Percentiles rank a stretch among this genome's conserved stretches.
These are phyloP conservation scores for Closterium sp. DNA, from an alignment of 139 green algal species.

Conservation along the genomic window DNA sequence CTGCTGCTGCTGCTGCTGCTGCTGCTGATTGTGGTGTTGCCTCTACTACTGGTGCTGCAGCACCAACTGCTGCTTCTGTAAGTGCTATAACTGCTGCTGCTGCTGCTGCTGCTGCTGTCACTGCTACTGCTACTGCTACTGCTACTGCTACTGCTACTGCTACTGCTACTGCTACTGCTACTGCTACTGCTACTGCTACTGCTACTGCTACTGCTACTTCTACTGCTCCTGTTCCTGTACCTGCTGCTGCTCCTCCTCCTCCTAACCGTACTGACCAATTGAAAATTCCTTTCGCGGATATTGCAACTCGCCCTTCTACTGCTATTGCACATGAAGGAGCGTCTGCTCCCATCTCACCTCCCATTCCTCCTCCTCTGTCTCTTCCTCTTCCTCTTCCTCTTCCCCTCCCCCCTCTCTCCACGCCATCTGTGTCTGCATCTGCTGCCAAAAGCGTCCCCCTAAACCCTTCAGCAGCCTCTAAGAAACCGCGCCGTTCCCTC, in stretches of 20 bases:
- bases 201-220: too few species aligned
- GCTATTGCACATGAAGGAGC: too few species aligned
- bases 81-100: too few species aligned
- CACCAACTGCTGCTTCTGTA: too few species aligned
- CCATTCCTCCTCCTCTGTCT: not conserved
- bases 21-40: not conserved
- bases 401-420: not conserved
- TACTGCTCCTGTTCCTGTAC: not conserved
- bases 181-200: not conserved
- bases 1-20: not conserved
- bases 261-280: not conserved
- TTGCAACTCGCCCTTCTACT: too few species aligned
- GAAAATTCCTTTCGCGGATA: not conserved
- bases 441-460: not conserved
- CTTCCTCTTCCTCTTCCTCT: not conserved
- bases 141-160: not conserved
- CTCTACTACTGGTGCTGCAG: not conserved
- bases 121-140: not conserved
- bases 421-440: not conserved
- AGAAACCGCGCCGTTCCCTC: not conserved
- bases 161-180: not conserved
- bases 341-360: too few species aligned
- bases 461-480: not conserved
- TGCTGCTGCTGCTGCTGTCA: not conserved
- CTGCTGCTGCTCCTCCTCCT: not conserved